Evolutionary conservation across 805 yeast genomes (phyloP).

Genomic region (Scheffersomyces stipitis): DNA sequence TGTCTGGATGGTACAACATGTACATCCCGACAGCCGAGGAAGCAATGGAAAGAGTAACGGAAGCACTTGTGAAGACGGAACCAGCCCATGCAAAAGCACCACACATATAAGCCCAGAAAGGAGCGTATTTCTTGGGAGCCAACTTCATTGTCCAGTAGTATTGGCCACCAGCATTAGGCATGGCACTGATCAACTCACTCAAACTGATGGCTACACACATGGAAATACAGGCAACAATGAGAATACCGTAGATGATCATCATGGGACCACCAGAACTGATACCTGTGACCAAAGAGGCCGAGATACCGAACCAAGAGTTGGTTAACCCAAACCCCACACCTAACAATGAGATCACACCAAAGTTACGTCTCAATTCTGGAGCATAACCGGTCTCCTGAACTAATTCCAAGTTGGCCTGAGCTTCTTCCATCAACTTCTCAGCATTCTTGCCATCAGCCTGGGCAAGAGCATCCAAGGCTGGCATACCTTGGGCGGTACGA

Average conservation of each 20-base stretch:
- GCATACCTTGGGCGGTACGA: neutral
- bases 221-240: slow-evolving; percentile 49
- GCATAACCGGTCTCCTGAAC: slow-evolving; percentile 30
- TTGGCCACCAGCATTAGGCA: slow-evolving; percentile 61
- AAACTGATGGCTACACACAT: slow-evolving; percentile 49
- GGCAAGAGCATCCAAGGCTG: slow-evolving; percentile 6
- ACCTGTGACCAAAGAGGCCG: slow-evolving; percentile 55
- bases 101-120: slow-evolving; percentile 54
- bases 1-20: slow-evolving; percentile 36
- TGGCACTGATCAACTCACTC: slow-evolving; percentile 53
- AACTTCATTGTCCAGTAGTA: slow-evolving; percentile 58
- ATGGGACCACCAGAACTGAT: slow-evolving; percentile 60
- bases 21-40: slow-evolving; percentile 53
- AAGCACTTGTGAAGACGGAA: slow-evolving; percentile 59
- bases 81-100: slow-evolving; percentile 68
- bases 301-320: slow-evolving; percentile 61
- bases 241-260: slow-evolving; percentile 55
- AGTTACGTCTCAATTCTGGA: slow-evolving; percentile 25
- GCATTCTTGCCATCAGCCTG: slow-evolving; percentile 5
- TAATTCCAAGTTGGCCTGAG: slow-evolving; percentile 22
- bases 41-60: slow-evolving; percentile 56
- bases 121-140: slow-evolving; percentile 49
- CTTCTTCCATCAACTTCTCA: slow-evolving; percentile 13
- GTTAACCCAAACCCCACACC: slow-evolving; percentile 64
- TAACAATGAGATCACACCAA: slow-evolving; percentile 46